Percentiles rank a stretch among this genome's conserved stretches.
Conservation (phyloP, 2,329 filamentous ascomycete genomes). For the Aspergillus awamori region DNA sequence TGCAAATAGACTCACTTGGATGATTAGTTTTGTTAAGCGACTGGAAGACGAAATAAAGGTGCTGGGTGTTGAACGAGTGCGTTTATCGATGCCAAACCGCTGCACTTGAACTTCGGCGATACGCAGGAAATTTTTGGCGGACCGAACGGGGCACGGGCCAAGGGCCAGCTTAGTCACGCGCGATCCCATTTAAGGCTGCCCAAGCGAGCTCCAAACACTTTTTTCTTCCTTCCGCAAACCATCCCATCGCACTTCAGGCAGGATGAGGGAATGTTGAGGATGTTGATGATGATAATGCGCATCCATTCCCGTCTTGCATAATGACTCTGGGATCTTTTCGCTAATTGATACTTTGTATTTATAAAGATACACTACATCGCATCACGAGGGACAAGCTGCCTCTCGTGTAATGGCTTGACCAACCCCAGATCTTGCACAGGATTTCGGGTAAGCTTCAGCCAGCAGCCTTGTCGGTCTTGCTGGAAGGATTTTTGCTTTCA, state of each 20-base stretch:
- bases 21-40: neutral
- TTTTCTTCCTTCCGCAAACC: constrained; percentile 19
- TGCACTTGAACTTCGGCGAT: constrained; percentile 12
- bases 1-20: constrained; percentile 31
- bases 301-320: constrained; percentile 12
- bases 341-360: constrained; percentile 17
- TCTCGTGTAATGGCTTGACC: constrained; percentile 7
- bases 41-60: neutral
- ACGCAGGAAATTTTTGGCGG: constrained; percentile 23
- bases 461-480: constrained; percentile 13
- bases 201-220: constrained; percentile 12
- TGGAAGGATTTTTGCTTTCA: constrained; percentile 21
- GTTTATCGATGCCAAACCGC: constrained; percentile 1
- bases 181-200: constrained; percentile 13
- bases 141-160: constrained; percentile 19
- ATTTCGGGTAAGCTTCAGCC: constrained; percentile 30
- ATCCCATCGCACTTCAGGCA: constrained; percentile 1
- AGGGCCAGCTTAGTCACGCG: constrained; percentile 22
- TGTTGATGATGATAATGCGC: constrained; percentile 20
- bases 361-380: constrained; percentile 2
- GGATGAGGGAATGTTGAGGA: constrained; percentile 14
- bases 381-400: constrained; percentile 11
- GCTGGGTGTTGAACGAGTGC: neutral
- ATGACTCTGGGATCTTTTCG: constrained; percentile 20
- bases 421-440: constrained; percentile 19